A percentile compares a stretch with the other conserved stretches of the same genome.
These are phyloP conservation scores for Zygoascus bituminiphila DNA, from an alignment of 805 yeast genomes.

Conservation along the genomic window DNA sequence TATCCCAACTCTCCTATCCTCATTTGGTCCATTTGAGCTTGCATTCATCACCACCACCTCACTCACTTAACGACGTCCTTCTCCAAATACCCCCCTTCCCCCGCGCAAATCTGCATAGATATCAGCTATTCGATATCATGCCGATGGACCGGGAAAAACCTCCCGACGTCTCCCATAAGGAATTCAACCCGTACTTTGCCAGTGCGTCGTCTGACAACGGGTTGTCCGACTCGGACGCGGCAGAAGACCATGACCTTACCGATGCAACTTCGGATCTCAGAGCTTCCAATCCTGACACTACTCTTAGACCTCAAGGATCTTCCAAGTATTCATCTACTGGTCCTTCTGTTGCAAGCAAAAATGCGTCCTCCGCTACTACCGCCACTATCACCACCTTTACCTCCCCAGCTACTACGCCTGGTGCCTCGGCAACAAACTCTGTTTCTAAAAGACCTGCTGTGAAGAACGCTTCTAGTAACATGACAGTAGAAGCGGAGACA, in stretches of 20 bases:
- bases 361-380: background rate
- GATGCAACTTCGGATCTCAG: background rate
- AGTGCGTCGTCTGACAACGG: background rate
- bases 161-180: background rate
- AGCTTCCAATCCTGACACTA: background rate
- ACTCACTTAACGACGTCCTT: too few species aligned
- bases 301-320: background rate
- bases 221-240: background rate
- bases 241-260: background rate
- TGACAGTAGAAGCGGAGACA: conserved; percentile 57
- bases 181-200: background rate
- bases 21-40: too few species aligned
- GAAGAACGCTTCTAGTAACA: conserved; percentile 13
- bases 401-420: background rate
- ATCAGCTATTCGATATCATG: background rate
- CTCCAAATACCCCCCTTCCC: too few species aligned
- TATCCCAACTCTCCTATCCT: too few species aligned
- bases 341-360: background rate
- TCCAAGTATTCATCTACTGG: background rate
- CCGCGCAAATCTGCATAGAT: too few species aligned
- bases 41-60: too few species aligned
- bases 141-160: background rate
- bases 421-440: background rate
- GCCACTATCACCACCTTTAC: background rate
- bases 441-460: background rate